Evolutionary conservation across 495 filamentous ascomycete species (phyloP).

Genomic region (Aspergillus biplanus): DNA sequence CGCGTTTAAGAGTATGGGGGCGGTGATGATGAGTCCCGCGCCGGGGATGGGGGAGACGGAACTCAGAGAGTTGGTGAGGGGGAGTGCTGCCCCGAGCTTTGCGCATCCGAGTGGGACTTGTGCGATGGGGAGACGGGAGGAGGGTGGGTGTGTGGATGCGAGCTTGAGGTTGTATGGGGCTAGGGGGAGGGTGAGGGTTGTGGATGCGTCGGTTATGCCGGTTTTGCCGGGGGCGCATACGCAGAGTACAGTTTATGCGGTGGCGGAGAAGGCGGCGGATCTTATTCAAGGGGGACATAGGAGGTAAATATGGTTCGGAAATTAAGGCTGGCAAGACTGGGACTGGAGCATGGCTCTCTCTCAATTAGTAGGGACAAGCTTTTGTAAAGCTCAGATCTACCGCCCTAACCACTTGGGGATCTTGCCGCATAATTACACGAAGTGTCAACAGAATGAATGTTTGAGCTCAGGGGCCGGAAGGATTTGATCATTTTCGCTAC

Average conservation of each 20-base stretch:
- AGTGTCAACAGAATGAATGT: too few relatives aligned
- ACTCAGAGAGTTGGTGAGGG: not conserved
- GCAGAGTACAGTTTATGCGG: conserved; percentile 57
- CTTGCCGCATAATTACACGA: too few relatives aligned
- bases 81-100: conserved; percentile 16
- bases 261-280: conserved; percentile 61
- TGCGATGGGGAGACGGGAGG: conserved; percentile 57
- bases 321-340: too few relatives aligned
- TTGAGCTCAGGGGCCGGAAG: too few relatives aligned
- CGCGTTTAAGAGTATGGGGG: not conserved
- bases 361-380: too few relatives aligned
- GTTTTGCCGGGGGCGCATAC: conserved; percentile 57
- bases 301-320: too few relatives aligned
- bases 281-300: too few relatives aligned
- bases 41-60: conserved; percentile 1
- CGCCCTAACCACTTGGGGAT: too few relatives aligned
- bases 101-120: conserved; percentile 52
- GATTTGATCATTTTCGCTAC: too few relatives aligned
- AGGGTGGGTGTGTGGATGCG: conserved; percentile 53
- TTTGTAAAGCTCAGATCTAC: too few relatives aligned
- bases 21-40: not conserved
- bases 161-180: conserved; percentile 53
- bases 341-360: too few relatives aligned
- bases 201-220: conserved; percentile 62
- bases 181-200: conserved; percentile 46